Evolutionary conservation across 148 eudicot species (phyloP), one percentile per base, ranked within the genome.

Genomic region (Nyssa sinensis): DNA sequence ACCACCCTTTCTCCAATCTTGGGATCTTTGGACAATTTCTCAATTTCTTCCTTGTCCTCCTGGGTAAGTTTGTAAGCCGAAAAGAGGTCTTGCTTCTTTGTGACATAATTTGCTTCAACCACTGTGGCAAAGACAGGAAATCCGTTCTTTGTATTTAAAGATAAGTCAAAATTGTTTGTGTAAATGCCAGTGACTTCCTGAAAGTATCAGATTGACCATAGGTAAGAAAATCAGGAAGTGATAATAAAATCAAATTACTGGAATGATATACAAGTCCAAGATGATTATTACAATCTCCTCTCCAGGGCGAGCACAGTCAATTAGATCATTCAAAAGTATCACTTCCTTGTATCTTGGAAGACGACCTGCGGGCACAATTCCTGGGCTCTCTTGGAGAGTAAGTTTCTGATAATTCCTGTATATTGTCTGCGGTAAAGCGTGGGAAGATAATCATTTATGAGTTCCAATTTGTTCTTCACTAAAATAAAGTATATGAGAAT

Each of bases 281-380:
- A 28, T 34, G 11, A 66, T 64, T 58, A 72, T 53, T 89, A 94
- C 98, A 67, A 94, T 94, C 87, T 94, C 98, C 80, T 94, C 98
- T 60, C 98, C 98, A 62, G 97, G 98, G 27, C 98, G 91, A 71
- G 98, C 97, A 86, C 97, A 92, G 70, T 92, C 98, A 58, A 94
- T 94, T 64, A 92, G 85, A 82, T 94, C 97, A 76, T 94, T 94
- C 84, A 94, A 80, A 65, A 94, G 85, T 80, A 94, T 94, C 78
- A 92, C 97, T 88, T 94, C 98, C 83, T 94, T 92, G 78, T 88
- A 92, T 90, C 98, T 87, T 72, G 98, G 98, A 76, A 94, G 94
- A 62, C 97, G 87, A 29, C 97, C 98, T 70, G 97, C 93, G 71
- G 97, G 98, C 41, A 94, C 98, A 75, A 94, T 92, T 79, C 97